A percentile compares a stretch with the other conserved stretches of the same genome.
Evolutionary conservation across 192 early-diverging fungal species (phyloP).

Genomic region (Coemansia sp.): DNA sequence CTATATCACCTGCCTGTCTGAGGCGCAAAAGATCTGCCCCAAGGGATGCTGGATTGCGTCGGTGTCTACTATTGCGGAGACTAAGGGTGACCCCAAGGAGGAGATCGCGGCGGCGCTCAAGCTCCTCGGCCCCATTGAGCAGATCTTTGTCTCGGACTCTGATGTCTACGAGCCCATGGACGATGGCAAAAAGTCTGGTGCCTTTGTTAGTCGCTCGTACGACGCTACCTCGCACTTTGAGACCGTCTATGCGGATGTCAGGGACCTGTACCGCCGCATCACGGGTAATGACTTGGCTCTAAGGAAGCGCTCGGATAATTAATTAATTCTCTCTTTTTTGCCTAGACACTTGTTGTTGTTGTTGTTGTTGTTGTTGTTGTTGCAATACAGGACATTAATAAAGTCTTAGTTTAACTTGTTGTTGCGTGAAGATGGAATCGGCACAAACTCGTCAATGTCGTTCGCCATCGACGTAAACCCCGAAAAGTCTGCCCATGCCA

Average conservation of each 20-base stretch:
- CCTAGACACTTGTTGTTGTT: not conserved
- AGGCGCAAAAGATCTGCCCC: slow-evolving; percentile 88
- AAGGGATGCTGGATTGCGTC: slow-evolving; percentile 90
- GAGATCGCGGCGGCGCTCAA: slow-evolving; percentile 87
- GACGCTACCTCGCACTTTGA: slow-evolving; percentile 99
- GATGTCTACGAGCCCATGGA: slow-evolving; percentile 84
- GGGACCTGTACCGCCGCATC: slow-evolving; percentile 82
- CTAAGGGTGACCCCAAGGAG: slow-evolving; percentile 73
- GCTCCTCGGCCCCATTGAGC: slow-evolving; percentile 84
- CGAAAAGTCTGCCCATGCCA: slow-evolving; percentile 31
- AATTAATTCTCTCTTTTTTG: not conserved
- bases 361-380: not conserved
- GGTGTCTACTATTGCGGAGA: slow-evolving; percentile 95
- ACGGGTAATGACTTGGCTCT: slow-evolving; percentile 74
- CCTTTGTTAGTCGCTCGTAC: slow-evolving; percentile 92
- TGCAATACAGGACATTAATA: not conserved
- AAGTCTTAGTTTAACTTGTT: not conserved
- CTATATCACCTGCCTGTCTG: slow-evolving; percentile 89
- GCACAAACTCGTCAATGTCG: slow-evolving; percentile 10
- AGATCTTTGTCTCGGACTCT: slow-evolving; percentile 86
- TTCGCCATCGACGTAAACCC: not conserved
- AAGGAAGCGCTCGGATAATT: slow-evolving; percentile 56
- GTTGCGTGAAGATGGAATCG: not conserved
- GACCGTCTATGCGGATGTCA: slow-evolving; percentile 95
- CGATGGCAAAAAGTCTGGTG: slow-evolving; percentile 77